Conservation (phyloP, 805 yeast genomes). For the Pichia heedii region DNA sequence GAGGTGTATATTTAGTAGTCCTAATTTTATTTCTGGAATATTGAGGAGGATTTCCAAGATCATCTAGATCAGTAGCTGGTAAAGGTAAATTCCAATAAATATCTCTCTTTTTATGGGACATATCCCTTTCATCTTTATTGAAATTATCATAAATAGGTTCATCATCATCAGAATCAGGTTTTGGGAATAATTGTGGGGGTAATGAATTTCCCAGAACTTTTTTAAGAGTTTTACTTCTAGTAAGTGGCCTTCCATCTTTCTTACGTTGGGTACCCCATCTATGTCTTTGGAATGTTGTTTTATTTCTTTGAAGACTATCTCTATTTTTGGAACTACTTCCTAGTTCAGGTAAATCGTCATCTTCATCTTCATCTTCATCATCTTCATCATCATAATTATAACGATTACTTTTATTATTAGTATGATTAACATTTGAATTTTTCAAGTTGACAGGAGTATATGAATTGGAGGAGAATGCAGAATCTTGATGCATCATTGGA, state of each 20-base stretch:
- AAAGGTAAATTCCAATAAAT: conserved; percentile 51
- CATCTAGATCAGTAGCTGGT: conserved; percentile 48
- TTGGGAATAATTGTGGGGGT: conserved; percentile 14
- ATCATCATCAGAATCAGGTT: conserved; percentile 14
- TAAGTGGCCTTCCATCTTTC: conserved; percentile 56
- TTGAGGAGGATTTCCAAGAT: conserved; percentile 45
- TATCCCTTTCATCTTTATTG: conserved; percentile 20
- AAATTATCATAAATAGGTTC: conserved; percentile 26
- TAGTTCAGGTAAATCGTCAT: conserved; percentile 13
- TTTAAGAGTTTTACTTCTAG: conserved; percentile 49
- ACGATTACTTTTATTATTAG: too few species aligned
- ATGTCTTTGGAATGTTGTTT: conserved; percentile 57
- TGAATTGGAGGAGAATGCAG: conserved; percentile 8
- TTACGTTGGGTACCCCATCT: conserved; percentile 90
- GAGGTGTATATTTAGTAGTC: conserved; percentile 91
- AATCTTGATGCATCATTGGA: conserved; percentile 16
- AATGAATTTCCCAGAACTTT: conserved; percentile 18
- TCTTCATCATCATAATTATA: too few species aligned
- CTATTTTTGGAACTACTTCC: neutral
- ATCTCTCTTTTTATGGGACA: conserved; percentile 30
- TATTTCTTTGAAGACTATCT: conserved; percentile 12
- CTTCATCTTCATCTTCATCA: conserved; percentile 7
- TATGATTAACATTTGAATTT: conserved; percentile 9
- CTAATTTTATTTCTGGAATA: conserved; percentile 88
- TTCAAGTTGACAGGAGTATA: conserved; percentile 9